Evolutionary conservation across 495 filamentous ascomycete genomes (phyloP).

Genomic region (Podospora didyma): DNA sequence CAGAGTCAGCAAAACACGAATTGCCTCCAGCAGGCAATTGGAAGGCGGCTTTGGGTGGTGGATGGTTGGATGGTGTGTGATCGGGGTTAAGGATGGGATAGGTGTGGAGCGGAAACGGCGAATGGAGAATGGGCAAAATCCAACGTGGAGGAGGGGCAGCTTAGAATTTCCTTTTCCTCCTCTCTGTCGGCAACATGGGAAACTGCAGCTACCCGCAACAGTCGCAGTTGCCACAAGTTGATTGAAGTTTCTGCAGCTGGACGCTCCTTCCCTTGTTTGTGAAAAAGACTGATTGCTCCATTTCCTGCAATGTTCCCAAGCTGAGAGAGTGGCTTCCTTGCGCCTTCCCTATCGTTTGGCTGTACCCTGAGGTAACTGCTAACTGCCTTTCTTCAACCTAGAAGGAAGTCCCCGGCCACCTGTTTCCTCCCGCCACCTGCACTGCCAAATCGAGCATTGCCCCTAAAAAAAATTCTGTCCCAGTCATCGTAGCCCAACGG

Average conservation of each 20-base stretch:
- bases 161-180: background rate
- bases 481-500: constrained; percentile 12
- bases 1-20: background rate
- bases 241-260: background rate
- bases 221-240: background rate
- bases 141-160: background rate
- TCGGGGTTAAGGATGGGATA: background rate
- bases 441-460: background rate
- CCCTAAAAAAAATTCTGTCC: background rate
- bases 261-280: background rate
- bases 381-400: background rate
- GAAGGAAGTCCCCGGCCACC: background rate
- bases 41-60: background rate
- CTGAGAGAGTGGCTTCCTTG: too few species aligned
- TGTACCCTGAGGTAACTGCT: too few species aligned
- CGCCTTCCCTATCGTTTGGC: too few species aligned
- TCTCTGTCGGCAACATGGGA: too few species aligned
- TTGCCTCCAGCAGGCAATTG: constrained; percentile 8
- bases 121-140: too few species aligned
- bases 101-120: constrained; percentile 7
- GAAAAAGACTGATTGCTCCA: background rate
- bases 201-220: background rate
- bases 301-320: too few species aligned
- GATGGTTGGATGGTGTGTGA: constrained; percentile 4
- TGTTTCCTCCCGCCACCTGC: background rate